phyloP scores from a whole-genome alignment of 2,329 filamentous ascomycete species.

The Karstenula rhodostoma region DNA sequence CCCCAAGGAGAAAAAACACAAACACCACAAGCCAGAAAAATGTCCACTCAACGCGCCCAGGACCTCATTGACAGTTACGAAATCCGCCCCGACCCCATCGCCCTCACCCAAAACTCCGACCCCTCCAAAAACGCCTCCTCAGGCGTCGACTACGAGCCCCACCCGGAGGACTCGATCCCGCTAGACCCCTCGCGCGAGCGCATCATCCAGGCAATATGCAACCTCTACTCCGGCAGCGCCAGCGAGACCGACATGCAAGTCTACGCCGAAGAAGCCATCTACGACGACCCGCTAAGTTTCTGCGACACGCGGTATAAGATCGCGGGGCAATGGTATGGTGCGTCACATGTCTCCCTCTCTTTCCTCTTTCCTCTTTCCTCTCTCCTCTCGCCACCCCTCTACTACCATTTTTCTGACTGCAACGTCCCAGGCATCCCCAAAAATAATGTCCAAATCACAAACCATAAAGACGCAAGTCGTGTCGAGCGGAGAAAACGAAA shows the following conservation, averaged over 20 bases:
- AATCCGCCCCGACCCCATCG: conserved; percentile 36
- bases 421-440: conserved; percentile 49
- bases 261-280: conserved; percentile 56
- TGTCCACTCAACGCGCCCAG: conserved; percentile 20
- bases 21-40: conserved; percentile 3
- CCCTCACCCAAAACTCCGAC: conserved; percentile 38
- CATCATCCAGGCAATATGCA: conserved; percentile 55
- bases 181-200: conserved; percentile 40
- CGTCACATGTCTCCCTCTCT: background rate
- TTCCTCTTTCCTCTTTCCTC: background rate
- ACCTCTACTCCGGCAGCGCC: conserved; percentile 58
- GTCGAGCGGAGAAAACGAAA: conserved; percentile 46
- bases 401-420: too few species aligned
- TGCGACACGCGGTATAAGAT: conserved; percentile 62
- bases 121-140: conserved; percentile 36
- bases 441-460: conserved; percentile 50
- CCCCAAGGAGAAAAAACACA: background rate
- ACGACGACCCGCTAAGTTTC: conserved; percentile 60
- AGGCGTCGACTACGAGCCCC: conserved; percentile 42
- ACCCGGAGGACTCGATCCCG: conserved; percentile 30
- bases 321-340: conserved; percentile 60
- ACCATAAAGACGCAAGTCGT: conserved; percentile 56
- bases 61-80: conserved; percentile 25
- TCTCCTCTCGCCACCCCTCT: background rate
- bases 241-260: conserved; percentile 59